Evolutionary conservation across 2,329 filamentous ascomycete species (phyloP).

Genomic region (Sporothrix humicola): DNA sequence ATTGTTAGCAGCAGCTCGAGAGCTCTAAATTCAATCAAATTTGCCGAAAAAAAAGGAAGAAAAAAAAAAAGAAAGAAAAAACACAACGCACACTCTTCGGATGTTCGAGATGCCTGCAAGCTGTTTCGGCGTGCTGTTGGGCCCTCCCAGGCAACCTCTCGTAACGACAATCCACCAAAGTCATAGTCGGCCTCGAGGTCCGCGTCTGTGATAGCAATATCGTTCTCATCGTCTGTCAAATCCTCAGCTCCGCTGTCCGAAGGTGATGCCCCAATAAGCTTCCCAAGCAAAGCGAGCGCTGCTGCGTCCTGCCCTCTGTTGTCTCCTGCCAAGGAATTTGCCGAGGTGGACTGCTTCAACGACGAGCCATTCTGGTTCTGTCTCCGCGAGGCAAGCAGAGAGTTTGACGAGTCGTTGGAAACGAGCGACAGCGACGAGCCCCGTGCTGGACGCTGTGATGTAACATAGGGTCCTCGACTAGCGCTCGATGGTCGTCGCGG

Average conservation of each 20-base stretch:
- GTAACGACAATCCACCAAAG: constrained; percentile 77
- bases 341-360: constrained; percentile 63
- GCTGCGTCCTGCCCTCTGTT: constrained; percentile 62
- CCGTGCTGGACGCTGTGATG: constrained; percentile 72
- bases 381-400: constrained; percentile 69
- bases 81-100: constrained; percentile 70
- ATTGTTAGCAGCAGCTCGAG: background rate
- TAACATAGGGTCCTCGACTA: constrained; percentile 67
- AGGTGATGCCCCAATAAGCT: constrained; percentile 48
- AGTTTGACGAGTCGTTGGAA: constrained; percentile 77
- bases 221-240: constrained; percentile 20
- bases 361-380: constrained; percentile 68
- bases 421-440: constrained; percentile 80
- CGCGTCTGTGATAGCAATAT: constrained; percentile 49
- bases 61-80: background rate
- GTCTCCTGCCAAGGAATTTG: constrained; percentile 47
- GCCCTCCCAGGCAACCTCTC: constrained; percentile 65
- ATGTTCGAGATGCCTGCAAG: constrained; percentile 62
- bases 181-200: constrained; percentile 72
- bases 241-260: constrained; percentile 30
- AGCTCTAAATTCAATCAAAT: too few species aligned
- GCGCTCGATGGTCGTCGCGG: constrained; percentile 70
- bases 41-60: constrained; percentile 1
- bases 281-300: constrained; percentile 70
- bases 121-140: constrained; percentile 40